phyloP scores from a whole-genome alignment of 768 basidiomycete genomes.

The Lentinus brumalis region DNA sequence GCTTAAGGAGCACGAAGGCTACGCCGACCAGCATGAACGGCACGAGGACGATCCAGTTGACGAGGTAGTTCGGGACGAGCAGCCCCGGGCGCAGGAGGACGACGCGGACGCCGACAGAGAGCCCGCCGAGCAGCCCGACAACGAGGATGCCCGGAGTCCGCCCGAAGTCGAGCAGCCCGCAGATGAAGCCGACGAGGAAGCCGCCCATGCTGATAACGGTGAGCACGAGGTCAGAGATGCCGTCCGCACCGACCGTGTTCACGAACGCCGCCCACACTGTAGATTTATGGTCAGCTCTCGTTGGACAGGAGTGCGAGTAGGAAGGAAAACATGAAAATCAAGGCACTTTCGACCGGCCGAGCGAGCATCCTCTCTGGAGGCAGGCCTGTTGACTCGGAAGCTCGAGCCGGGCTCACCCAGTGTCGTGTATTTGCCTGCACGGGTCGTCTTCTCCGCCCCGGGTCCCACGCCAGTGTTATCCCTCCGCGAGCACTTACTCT shows the following conservation, averaged over 20 bases:
- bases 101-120: constrained; percentile 58
- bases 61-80: constrained; percentile 42
- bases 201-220: constrained; percentile 50
- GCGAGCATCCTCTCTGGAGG: too few relatives aligned
- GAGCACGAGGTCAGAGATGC: constrained; percentile 54
- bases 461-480: too few relatives aligned
- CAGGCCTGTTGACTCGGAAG: too few relatives aligned
- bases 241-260: constrained; percentile 51
- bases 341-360: too few relatives aligned
- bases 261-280: constrained; percentile 66
- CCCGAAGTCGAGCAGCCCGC: constrained; percentile 57
- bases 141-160: constrained; percentile 47
- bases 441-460: too few relatives aligned
- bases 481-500: too few relatives aligned
- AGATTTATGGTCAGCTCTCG: too few relatives aligned
- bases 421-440: too few relatives aligned
- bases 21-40: constrained; percentile 46
- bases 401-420: too few relatives aligned
- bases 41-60: constrained; percentile 58
- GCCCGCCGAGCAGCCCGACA: constrained; percentile 55
- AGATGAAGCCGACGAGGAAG: constrained; percentile 50
- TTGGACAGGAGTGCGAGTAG: too few relatives aligned
- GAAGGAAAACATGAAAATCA: too few relatives aligned
- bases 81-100: constrained; percentile 52
- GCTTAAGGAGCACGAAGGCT: constrained; percentile 44